A percentile compares a stretch with the other conserved stretches of the same genome.
Conservation (phyloP, 192 early-diverging fungal species). For the Allomyces macrogynus region DNA sequence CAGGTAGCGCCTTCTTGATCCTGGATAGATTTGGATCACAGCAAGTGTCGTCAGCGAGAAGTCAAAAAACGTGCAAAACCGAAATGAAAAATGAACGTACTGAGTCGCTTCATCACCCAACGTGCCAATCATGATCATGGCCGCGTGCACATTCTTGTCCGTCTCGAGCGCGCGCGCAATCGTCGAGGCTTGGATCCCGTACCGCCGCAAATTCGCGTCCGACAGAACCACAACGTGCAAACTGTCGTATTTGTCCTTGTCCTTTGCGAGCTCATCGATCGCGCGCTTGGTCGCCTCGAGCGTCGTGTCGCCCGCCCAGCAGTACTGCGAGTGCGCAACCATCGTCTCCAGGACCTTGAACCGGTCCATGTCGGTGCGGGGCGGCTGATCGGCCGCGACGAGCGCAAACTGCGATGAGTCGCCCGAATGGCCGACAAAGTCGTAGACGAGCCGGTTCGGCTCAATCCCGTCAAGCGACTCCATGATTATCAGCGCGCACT, state of each 20-base stretch:
- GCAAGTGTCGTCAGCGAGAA: too few species aligned
- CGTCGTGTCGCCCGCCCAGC: constrained; percentile 26
- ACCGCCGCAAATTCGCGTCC: constrained; percentile 26
- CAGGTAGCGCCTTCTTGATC: neutral
- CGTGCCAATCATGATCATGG: constrained; percentile 27
- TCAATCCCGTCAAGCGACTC: constrained; percentile 19
- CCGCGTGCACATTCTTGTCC: constrained; percentile 20
- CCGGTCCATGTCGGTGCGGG: constrained; percentile 23
- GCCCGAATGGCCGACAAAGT: constrained; percentile 26
- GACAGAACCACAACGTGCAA: constrained; percentile 22
- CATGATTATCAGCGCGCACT: constrained; percentile 23
- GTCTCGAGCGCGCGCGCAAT: constrained; percentile 10
- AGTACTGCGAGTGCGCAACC: constrained; percentile 28
- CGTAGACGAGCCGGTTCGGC: constrained; percentile 21
- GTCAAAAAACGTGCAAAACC: neutral
- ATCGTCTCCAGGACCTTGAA: constrained; percentile 18
- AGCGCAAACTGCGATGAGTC: constrained; percentile 22
- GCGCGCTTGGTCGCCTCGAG: constrained; percentile 15
- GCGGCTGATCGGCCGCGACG: constrained; percentile 15
- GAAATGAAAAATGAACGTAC: neutral
- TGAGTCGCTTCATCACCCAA: constrained; percentile 18
- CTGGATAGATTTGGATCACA: neutral
- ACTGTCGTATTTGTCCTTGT: constrained; percentile 23
- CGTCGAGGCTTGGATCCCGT: constrained; percentile 16
- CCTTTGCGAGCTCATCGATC: constrained; percentile 16